phyloP scores from a whole-genome alignment of 2,329 filamentous ascomycete species.

The Colletotrichum sp. region DNA sequence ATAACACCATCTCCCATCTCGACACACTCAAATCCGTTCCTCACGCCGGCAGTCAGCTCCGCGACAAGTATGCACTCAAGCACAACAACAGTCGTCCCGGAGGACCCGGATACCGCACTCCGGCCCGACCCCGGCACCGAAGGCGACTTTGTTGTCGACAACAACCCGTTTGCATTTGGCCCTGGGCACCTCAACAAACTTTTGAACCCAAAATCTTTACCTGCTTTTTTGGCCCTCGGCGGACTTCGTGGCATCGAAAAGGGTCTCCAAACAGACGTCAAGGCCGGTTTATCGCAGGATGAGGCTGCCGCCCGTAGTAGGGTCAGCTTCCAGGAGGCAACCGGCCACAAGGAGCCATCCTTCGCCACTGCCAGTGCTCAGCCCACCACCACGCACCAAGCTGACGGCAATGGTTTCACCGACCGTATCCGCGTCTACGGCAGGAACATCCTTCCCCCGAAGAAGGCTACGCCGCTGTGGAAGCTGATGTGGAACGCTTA shows the following conservation, averaged over 20 bases:
- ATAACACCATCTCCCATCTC: slow-evolving; percentile 20
- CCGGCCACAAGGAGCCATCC: slow-evolving; percentile 28
- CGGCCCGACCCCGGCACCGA: slow-evolving; percentile 74
- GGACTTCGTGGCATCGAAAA: slow-evolving; percentile 73
- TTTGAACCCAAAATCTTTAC: slow-evolving; percentile 75
- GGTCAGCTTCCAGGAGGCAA: slow-evolving; percentile 72
- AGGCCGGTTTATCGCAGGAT: slow-evolving; percentile 70
- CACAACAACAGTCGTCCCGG: slow-evolving; percentile 11
- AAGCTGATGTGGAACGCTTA: slow-evolving; percentile 70
- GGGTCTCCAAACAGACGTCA: slow-evolving; percentile 68
- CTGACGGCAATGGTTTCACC: slow-evolving; percentile 26
- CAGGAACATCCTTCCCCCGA: slow-evolving; percentile 66
- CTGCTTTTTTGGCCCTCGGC: slow-evolving; percentile 73
- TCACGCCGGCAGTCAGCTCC: slow-evolving; percentile 25
- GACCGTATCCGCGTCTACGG: slow-evolving; percentile 65
- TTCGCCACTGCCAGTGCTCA: neutral
- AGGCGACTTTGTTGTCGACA: slow-evolving; percentile 72
- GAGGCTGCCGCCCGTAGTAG: slow-evolving; percentile 66
- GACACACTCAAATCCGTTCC: slow-evolving; percentile 28
- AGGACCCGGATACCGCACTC: slow-evolving; percentile 55
- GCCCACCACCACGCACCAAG: slow-evolving; percentile 1
- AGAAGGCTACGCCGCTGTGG: slow-evolving; percentile 66
- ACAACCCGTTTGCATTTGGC: slow-evolving; percentile 77
- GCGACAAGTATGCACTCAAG: slow-evolving; percentile 21
- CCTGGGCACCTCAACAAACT: slow-evolving; percentile 77